A percentile compares a stretch with the other conserved stretches of the same genome.
Conservation (phyloP, 73 alveolate genomes). For the Diophrys appendiculata region DNA sequence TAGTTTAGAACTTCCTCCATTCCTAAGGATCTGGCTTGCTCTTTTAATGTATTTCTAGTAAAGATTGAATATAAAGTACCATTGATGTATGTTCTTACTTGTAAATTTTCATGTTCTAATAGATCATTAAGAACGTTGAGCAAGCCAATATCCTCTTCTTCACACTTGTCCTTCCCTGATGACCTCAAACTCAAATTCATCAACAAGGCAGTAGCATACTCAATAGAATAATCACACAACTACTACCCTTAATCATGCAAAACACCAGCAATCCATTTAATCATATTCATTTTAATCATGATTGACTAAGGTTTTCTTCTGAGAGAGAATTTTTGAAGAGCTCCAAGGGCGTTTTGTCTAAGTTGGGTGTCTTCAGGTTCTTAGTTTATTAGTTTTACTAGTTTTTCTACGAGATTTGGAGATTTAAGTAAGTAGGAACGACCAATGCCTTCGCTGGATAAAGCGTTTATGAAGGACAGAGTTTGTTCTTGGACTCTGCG, state of each 20-base stretch:
- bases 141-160: constrained; percentile 76
- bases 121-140: constrained; percentile 88
- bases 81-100: constrained; percentile 89
- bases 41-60: constrained; percentile 66
- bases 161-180: constrained; percentile 75
- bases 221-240: constrained; percentile 91
- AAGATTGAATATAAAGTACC: constrained; percentile 86
- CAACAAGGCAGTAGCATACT: constrained; percentile 97
- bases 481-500: too few species aligned
- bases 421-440: too few species aligned
- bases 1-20: constrained; percentile 69
- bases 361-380: constrained; percentile 88
- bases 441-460: too few species aligned
- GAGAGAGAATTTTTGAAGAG: constrained; percentile 92
- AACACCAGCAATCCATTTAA: constrained; percentile 92
- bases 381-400: constrained; percentile 79
- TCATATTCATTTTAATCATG: constrained; percentile 93
- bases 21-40: constrained; percentile 86
- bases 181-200: constrained; percentile 96
- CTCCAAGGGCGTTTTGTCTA: constrained; percentile 92
- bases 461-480: too few species aligned
- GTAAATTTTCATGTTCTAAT: constrained; percentile 92
- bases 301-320: constrained; percentile 93
- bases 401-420: constrained; percentile 77
- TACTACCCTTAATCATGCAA: constrained; percentile 85